Evolutionary conservation across 306 rosid species (phyloP).

Genomic region (Hylodesmum podocarpum): DNA sequence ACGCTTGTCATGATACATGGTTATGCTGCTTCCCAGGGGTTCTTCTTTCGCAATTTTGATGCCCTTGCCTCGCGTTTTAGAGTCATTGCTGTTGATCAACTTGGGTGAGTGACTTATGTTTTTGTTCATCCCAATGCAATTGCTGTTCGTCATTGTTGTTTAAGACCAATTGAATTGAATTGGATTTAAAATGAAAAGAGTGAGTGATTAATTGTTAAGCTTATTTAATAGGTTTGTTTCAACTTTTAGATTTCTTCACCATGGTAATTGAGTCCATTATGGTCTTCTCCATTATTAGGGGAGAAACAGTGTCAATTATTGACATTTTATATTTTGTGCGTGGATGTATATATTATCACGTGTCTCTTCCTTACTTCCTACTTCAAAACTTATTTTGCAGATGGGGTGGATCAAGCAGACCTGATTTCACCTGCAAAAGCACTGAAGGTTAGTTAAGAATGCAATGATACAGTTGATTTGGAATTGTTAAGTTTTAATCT

Average conservation of each 20-base stretch:
- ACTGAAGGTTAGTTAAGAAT: conserved; percentile 71
- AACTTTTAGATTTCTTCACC: too few species aligned
- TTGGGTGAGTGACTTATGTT: conserved; percentile 64
- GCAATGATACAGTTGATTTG: conserved; percentile 18
- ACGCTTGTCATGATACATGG: conserved; percentile 96
- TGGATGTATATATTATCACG: background rate
- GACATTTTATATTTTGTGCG: background rate
- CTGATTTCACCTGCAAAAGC: conserved; percentile 92
- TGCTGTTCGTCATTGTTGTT: background rate
- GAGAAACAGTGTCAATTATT: background rate
- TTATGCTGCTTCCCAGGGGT: conserved; percentile 88
- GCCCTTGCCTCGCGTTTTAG: conserved; percentile 80
- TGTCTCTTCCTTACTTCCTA: background rate
- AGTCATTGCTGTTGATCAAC: conserved; percentile 90
- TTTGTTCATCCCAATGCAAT: background rate
- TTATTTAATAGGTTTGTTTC: conserved; percentile 3
- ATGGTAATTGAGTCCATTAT: too few species aligned
- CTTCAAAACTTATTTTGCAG: conserved; percentile 44
- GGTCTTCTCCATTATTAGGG: conserved; percentile 6
- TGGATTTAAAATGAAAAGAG: background rate
- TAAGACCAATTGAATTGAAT: background rate
- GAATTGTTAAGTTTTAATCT: background rate
- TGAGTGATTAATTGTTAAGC: background rate
- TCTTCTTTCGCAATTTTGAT: conserved; percentile 92
- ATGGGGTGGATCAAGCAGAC: conserved; percentile 99